phyloP scores from a whole-genome alignment of 2,329 filamentous ascomycete species.

The Fusarium staphyleae region DNA sequence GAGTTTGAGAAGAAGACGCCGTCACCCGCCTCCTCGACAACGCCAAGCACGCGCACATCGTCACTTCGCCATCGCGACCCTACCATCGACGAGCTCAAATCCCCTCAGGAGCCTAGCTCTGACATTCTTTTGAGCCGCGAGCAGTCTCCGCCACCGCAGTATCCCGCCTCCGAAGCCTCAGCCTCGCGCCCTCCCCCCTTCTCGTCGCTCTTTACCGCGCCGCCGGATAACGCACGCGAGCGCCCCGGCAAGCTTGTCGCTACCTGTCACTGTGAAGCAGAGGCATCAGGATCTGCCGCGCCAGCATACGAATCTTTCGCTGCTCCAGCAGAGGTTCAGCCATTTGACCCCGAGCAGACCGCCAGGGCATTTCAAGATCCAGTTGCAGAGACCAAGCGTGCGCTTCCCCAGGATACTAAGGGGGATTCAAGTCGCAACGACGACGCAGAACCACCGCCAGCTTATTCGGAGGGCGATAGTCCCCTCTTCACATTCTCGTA shows the following conservation, averaged over 20 bases:
- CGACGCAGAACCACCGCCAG: conserved; percentile 92
- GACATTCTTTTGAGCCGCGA: conserved; percentile 44
- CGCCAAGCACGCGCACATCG: conserved; percentile 39
- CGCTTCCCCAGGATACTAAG: conserved; percentile 83
- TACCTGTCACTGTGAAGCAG: conserved; percentile 36
- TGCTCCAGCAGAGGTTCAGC: conserved; percentile 44
- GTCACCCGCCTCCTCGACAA: conserved; percentile 38
- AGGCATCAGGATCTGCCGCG: conserved; percentile 52
- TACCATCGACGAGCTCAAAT: conserved; percentile 33
- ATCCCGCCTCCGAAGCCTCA: conserved; percentile 63
- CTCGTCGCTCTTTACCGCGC: conserved; percentile 63
- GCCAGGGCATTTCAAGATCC: conserved; percentile 56
- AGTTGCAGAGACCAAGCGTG: conserved; percentile 80
- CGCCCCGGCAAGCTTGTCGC: conserved; percentile 43
- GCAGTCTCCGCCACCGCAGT: conserved; percentile 65
- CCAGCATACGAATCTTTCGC: conserved; percentile 61
- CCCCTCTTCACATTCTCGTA: conserved; percentile 92
- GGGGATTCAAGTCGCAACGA: conserved; percentile 76
- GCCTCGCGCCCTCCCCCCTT: conserved; percentile 64
- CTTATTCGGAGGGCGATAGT: conserved; percentile 93
- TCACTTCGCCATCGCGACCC: conserved; percentile 36
- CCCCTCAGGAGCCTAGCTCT: conserved; percentile 34
- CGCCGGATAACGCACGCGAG: conserved; percentile 47
- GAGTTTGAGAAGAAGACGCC: conserved; percentile 45
- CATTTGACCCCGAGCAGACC: conserved; percentile 48